Percentiles rank a stretch among this genome's conserved stretches.
phyloP scores from a whole-genome alignment of 495 filamentous ascomycete genomes.

The Glarea lozoyensis region DNA sequence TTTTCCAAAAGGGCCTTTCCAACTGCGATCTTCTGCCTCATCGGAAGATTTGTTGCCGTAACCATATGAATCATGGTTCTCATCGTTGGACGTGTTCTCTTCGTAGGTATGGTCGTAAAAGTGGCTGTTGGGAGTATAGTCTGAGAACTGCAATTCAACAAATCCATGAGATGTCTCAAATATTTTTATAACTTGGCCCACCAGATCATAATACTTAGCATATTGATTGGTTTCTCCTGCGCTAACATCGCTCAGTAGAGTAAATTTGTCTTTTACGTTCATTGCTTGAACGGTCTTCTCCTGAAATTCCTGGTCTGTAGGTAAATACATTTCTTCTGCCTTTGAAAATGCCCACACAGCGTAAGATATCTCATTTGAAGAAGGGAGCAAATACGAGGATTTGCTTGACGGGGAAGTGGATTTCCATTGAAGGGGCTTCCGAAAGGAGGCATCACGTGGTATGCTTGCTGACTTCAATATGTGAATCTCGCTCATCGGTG shows the following conservation, averaged over 20 bases:
- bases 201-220: constrained; percentile 52
- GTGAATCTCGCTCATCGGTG: constrained; percentile 27
- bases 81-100: constrained; percentile 28
- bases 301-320: constrained; percentile 37
- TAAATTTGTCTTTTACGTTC: constrained; percentile 46
- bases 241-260: constrained; percentile 57
- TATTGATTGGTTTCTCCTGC: too few relatives aligned
- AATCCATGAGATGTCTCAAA: constrained; percentile 39
- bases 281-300: constrained; percentile 26
- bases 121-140: constrained; percentile 65
- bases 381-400: constrained; percentile 3
- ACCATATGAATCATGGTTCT: constrained; percentile 40
- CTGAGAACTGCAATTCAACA: constrained; percentile 67
- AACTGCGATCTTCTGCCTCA: constrained; percentile 31
- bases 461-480: constrained; percentile 32
- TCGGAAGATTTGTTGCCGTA: constrained; percentile 27
- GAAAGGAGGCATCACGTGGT: constrained; percentile 24
- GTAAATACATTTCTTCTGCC: constrained; percentile 31
- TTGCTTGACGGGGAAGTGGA: constrained; percentile 2
- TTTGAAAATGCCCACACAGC: constrained; percentile 31
- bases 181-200: constrained; percentile 67
- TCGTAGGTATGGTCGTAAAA: constrained; percentile 50
- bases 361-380: constrained; percentile 19
- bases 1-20: constrained; percentile 73
- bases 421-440: constrained; percentile 4